Percentiles rank a stretch among this genome's conserved stretches.
Conservation (phyloP, 1,139 yeast genomes). For the Diutina ranongensis region DNA sequence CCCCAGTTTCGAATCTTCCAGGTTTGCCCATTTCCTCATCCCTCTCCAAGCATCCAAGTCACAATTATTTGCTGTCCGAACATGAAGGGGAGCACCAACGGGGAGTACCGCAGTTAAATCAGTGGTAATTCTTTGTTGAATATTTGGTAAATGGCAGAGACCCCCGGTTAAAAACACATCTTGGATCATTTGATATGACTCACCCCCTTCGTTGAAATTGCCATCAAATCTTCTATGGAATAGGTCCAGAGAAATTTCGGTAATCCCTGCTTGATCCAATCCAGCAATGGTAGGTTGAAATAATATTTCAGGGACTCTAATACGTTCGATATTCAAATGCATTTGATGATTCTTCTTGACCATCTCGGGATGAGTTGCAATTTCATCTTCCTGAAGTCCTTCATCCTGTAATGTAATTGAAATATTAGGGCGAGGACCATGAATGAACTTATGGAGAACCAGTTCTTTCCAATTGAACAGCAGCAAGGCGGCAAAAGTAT, state of each 20-base stretch:
- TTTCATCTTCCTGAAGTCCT: slow-evolving; percentile 32
- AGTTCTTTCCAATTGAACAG: slow-evolving; percentile 76
- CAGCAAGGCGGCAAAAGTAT: slow-evolving; percentile 65
- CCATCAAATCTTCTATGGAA: slow-evolving; percentile 49
- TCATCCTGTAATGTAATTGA: slow-evolving; percentile 32
- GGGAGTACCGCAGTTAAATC: slow-evolving; percentile 72
- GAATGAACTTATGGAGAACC: slow-evolving; percentile 67
- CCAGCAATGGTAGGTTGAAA: slow-evolving; percentile 97
- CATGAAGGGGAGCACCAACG: slow-evolving; percentile 46
- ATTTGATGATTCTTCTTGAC: slow-evolving; percentile 57
- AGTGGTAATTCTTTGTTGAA: slow-evolving; percentile 48
- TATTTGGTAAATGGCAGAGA: slow-evolving; percentile 51
- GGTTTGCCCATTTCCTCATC: slow-evolving; percentile 69
- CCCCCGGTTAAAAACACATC: slow-evolving; percentile 88
- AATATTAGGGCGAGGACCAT: slow-evolving; percentile 71
- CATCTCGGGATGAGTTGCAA: slow-evolving; percentile 33
- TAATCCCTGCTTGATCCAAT: slow-evolving; percentile 85
- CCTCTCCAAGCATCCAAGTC: slow-evolving; percentile 86
- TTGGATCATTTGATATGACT: slow-evolving; percentile 38
- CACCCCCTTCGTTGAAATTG: slow-evolving; percentile 39
- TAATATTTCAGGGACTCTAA: slow-evolving; percentile 81
- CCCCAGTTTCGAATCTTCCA: slow-evolving; percentile 33
- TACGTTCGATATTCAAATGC: slow-evolving; percentile 82
- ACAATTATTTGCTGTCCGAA: slow-evolving; percentile 58
- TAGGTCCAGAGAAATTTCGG: slow-evolving; percentile 58